Evolutionary conservation across 805 yeast genomes (phyloP).

Genomic region (Candida pseudofarinosa): DNA sequence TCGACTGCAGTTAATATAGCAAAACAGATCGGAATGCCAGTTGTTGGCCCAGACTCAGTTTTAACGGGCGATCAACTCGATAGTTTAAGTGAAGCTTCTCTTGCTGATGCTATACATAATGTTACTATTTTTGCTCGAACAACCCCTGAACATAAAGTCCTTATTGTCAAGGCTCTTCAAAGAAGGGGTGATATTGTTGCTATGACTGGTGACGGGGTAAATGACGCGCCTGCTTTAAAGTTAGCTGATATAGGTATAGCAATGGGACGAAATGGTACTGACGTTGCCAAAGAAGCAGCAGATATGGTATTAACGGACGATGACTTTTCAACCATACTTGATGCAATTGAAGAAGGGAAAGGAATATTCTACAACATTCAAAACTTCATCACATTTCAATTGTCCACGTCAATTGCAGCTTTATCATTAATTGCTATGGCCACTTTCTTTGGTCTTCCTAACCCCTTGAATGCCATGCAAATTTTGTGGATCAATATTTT

Average conservation of each 20-base stretch:
- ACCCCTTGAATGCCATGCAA: slow-evolving; percentile 97
- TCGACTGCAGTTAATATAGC: slow-evolving; percentile 85
- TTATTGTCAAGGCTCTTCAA: slow-evolving; percentile 86
- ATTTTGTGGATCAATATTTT: slow-evolving; percentile 94
- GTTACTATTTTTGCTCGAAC: slow-evolving; percentile 93
- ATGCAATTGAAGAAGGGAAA: slow-evolving; percentile 95
- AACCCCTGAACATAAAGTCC: slow-evolving; percentile 89
- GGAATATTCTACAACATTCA: slow-evolving; percentile 96
- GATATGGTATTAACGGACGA: slow-evolving; percentile 97
- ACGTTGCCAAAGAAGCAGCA: slow-evolving; percentile 97
- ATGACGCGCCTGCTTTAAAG: slow-evolving; percentile 96
- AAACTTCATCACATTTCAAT: slow-evolving; percentile 89
- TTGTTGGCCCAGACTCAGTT: slow-evolving; percentile 61
- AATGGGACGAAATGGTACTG: slow-evolving; percentile 93
- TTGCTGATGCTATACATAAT: slow-evolving; percentile 71
- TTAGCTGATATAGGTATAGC: slow-evolving; percentile 95
- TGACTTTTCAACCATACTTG: slow-evolving; percentile 89
- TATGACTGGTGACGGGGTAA: slow-evolving; percentile 86
- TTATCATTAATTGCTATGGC: slow-evolving; percentile 82
- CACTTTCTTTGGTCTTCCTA: slow-evolving; percentile 82
- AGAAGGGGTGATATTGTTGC: slow-evolving; percentile 93
- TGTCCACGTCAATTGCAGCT: slow-evolving; percentile 95
- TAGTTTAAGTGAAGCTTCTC: slow-evolving; percentile 61
- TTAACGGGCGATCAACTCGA: slow-evolving; percentile 85
- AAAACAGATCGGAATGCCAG: slow-evolving; percentile 83